Conservation (phyloP, 2,329 filamentous ascomycete genomes). For the Bipolaris gigantea region DNA sequence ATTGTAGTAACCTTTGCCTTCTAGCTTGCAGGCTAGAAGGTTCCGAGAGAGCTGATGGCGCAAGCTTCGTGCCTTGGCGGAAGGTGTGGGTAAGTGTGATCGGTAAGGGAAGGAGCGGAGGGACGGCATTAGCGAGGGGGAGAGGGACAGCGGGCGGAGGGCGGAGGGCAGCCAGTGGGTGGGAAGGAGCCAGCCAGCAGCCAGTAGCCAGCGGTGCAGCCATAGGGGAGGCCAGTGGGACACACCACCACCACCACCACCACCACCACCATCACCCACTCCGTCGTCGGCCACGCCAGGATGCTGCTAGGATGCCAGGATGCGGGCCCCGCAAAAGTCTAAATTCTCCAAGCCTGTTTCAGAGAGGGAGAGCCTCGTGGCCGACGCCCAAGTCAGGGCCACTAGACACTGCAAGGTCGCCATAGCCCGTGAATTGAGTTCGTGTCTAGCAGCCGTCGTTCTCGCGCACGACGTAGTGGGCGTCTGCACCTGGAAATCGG, state of each 20-base stretch:
- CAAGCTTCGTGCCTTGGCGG: conserved; percentile 7
- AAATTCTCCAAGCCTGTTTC: conserved; percentile 27
- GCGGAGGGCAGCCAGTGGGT: not conserved
- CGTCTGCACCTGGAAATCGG: not conserved
- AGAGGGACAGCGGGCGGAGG: conserved; percentile 1
- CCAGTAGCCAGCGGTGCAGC: too few relatives aligned
- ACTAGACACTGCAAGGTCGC: not conserved
- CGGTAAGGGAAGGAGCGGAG: conserved; percentile 11
- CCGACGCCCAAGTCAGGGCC: not conserved
- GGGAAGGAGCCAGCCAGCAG: not conserved
- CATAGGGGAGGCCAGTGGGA: not conserved
- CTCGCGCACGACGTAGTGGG: not conserved
- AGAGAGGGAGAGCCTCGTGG: conserved; percentile 12
- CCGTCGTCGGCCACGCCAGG: conserved; percentile 5
- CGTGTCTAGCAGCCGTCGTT: not conserved
- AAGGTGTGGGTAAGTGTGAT: conserved; percentile 10
- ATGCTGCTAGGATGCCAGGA: not conserved
- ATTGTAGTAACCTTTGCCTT: conserved; percentile 10
- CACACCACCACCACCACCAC: not conserved
- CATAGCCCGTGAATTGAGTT: conserved; percentile 3
- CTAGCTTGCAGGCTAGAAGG: conserved; percentile 23
- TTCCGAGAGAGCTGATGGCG: conserved; percentile 17
- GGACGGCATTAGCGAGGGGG: conserved; percentile 7
- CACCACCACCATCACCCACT: not conserved
- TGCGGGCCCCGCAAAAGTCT: conserved; percentile 27